Evolutionary conservation across 495 filamentous ascomycete species (phyloP).

Genomic region (Neurospora pannonica): DNA sequence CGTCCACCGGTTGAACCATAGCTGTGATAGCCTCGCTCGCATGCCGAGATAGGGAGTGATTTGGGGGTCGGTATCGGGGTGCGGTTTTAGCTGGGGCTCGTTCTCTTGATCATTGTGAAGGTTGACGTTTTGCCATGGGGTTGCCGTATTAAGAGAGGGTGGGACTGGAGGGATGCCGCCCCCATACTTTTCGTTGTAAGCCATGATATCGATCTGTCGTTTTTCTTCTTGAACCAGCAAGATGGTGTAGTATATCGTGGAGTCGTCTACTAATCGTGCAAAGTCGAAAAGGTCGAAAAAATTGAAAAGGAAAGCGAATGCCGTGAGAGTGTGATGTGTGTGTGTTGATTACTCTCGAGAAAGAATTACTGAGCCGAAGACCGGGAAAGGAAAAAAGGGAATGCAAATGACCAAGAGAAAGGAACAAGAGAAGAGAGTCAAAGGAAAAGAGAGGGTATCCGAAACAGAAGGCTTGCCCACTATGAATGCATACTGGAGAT

Average conservation of each 20-base stretch:
- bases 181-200: slow-evolving; percentile 16
- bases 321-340: background rate
- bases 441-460: background rate
- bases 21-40: slow-evolving; percentile 79
- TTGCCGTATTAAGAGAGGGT: slow-evolving; percentile 15
- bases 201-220: slow-evolving; percentile 7
- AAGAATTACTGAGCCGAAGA: slow-evolving; percentile 4
- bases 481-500: slow-evolving; percentile 12
- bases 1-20: slow-evolving; percentile 97
- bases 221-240: slow-evolving; percentile 5
- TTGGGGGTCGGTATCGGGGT: slow-evolving; percentile 19
- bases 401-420: slow-evolving; percentile 1
- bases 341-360: background rate
- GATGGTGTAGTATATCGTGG: background rate
- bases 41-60: slow-evolving; percentile 92
- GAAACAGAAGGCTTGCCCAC: slow-evolving; percentile 5
- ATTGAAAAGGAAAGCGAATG: background rate
- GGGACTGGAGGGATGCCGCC: slow-evolving; percentile 12
- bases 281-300: background rate
- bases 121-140: slow-evolving; percentile 15
- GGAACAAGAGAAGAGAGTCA: background rate
- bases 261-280: background rate
- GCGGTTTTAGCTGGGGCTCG: background rate
- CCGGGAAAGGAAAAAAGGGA: slow-evolving; percentile 3
- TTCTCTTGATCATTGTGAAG: background rate